Evolutionary conservation across 1,284 basidiomycete species (phyloP).

Genomic region (Ganoderma multipileum): DNA sequence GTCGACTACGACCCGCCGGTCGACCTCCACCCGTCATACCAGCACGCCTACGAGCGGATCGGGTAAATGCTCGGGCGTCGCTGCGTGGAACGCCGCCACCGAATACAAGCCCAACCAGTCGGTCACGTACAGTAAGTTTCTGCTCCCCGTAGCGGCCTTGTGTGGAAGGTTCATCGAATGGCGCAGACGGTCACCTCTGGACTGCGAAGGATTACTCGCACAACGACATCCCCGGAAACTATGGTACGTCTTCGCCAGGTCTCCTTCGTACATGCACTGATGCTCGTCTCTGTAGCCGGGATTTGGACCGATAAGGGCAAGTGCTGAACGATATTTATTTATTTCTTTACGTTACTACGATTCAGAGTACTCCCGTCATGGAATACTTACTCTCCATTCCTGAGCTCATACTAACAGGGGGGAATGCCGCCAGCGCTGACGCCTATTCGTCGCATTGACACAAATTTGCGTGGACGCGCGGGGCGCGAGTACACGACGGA

Average conservation of each 20-base stretch:
- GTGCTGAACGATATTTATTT: neutral
- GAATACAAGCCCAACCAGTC: neutral
- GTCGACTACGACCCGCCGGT: too few relatives aligned
- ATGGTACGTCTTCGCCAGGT: neutral
- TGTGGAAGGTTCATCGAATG: neutral
- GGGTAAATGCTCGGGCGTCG: neutral
- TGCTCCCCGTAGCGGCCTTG: neutral
- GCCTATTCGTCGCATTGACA: too few relatives aligned
- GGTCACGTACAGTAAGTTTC: neutral
- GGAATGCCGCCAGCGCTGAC: too few relatives aligned
- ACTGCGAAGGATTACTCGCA: neutral
- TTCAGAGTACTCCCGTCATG: too few relatives aligned
- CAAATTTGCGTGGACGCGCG: too few relatives aligned
- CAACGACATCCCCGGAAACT: slow-evolving; percentile 37
- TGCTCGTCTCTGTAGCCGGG: neutral
- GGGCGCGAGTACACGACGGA: too few relatives aligned
- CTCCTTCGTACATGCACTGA: neutral
- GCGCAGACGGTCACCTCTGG: neutral
- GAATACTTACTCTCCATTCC: too few relatives aligned
- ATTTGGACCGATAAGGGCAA: neutral
- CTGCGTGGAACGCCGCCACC: neutral
- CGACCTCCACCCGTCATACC: neutral
- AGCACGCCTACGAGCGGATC: too few relatives aligned
- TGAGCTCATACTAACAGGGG: too few relatives aligned
- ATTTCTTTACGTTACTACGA: too few relatives aligned